Evolutionary conservation across 2,329 filamentous ascomycete genomes (phyloP).

Genomic region (Alternaria sp.): DNA sequence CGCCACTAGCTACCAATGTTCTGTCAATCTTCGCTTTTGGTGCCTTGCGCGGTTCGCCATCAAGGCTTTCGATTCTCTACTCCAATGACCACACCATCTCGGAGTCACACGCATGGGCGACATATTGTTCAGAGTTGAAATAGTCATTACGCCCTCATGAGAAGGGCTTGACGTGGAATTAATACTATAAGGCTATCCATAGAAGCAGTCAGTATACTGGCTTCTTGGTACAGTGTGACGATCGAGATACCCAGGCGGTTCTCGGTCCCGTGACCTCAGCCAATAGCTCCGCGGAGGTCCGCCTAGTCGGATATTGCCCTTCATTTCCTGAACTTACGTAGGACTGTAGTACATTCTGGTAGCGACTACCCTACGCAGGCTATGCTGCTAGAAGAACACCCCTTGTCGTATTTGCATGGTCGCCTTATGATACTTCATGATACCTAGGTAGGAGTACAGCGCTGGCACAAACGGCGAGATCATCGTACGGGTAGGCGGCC

Average conservation of each 20-base stretch:
- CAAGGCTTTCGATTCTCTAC: neutral
- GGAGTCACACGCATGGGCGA: neutral
- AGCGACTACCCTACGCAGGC: neutral
- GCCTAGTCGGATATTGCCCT: neutral
- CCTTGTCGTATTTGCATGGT: neutral
- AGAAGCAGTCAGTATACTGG: neutral
- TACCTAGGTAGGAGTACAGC: neutral
- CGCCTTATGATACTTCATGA: neutral
- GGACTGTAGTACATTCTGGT: neutral
- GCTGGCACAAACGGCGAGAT: neutral
- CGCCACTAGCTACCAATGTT: neutral
- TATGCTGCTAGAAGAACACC: neutral
- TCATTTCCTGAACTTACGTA: neutral
- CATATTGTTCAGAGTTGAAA: neutral
- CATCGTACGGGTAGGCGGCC: neutral
- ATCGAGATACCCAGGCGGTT: neutral
- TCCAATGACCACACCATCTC: neutral
- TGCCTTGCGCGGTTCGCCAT: neutral
- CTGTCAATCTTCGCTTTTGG: neutral
- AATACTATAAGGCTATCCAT: neutral
- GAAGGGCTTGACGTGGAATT: neutral
- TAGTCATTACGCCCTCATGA: neutral
- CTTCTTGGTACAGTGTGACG: neutral
- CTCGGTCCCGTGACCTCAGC: neutral
- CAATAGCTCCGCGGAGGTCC: neutral